Percentiles rank a stretch among this genome's conserved stretches.
Evolutionary conservation across 208 protist species (phyloP).

Genomic region (Strigomonas galati): DNA sequence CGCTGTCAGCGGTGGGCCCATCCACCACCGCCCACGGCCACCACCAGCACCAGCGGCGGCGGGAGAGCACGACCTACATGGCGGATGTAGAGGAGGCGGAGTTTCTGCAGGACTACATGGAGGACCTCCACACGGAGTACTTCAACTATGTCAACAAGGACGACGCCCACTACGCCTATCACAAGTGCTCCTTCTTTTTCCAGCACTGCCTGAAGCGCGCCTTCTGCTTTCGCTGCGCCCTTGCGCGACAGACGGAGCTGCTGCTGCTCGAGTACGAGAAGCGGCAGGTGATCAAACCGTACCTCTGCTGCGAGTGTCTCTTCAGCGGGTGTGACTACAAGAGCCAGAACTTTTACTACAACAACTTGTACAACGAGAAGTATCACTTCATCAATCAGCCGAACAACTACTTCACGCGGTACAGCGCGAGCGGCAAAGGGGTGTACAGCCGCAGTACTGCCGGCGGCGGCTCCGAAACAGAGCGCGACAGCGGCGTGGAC

Average conservation of each 20-base stretch:
- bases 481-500: background rate
- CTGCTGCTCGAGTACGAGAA: slow-evolving; percentile 44
- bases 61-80: too few species aligned
- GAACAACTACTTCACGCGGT: too few species aligned
- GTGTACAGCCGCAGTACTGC: background rate
- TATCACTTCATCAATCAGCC: too few species aligned
- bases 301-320: slow-evolving; percentile 6
- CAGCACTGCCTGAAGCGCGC: slow-evolving; percentile 23
- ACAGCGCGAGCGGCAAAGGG: too few species aligned
- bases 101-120: too few species aligned
- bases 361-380: too few species aligned
- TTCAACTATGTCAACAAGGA: background rate
- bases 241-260: slow-evolving; percentile 52
- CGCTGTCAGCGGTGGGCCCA: too few species aligned
- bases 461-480: background rate
- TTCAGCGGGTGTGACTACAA: background rate
- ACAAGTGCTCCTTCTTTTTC: background rate
- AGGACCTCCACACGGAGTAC: too few species aligned
- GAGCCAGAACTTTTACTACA: background rate
- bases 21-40: too few species aligned
- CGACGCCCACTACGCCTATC: slow-evolving; percentile 3
- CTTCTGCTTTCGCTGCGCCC: slow-evolving; percentile 65
- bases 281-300: slow-evolving; percentile 14
- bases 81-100: too few species aligned
- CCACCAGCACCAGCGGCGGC: too few species aligned